These are phyloP conservation scores for Coemansia sp. DNA, from an alignment of 192 early-diverging fungal species.

Conservation along the genomic window DNA sequence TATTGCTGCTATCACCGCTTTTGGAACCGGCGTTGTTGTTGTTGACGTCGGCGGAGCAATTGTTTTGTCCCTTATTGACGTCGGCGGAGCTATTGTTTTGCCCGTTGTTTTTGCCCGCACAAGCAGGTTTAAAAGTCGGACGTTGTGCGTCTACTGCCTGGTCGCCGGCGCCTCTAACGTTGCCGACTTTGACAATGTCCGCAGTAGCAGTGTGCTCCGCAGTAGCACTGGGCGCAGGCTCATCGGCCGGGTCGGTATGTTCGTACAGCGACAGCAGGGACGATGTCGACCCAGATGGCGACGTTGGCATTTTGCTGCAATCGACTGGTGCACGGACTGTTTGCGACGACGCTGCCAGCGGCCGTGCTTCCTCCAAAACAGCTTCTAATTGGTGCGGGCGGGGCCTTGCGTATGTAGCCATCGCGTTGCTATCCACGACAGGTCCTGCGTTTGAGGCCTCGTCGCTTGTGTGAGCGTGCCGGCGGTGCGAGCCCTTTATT, in stretches of 20 bases:
- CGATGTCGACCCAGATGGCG: neutral
- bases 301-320: neutral
- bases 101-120: constrained; percentile 4
- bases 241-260: neutral
- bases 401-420: neutral
- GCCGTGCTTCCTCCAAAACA: neutral
- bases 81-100: constrained; percentile 9
- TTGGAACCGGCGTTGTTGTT: constrained; percentile 2
- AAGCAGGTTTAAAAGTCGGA: neutral
- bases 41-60: constrained; percentile 6
- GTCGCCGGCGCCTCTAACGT: constrained; percentile 15
- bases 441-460: too few species aligned
- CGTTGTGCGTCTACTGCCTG: constrained; percentile 15
- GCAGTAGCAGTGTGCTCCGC: neutral
- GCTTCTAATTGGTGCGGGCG: neutral
- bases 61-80: constrained; percentile 10
- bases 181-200: constrained; percentile 3
- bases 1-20: neutral
- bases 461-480: neutral
- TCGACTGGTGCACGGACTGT: neutral
- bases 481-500: neutral
- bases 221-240: neutral
- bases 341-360: constrained; percentile 1
- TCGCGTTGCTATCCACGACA: neutral
- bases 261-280: constrained; percentile 8